These are phyloP conservation scores for Cercophora sp. DNA, from an alignment of 495 filamentous ascomycete genomes.

Conservation along the genomic window DNA sequence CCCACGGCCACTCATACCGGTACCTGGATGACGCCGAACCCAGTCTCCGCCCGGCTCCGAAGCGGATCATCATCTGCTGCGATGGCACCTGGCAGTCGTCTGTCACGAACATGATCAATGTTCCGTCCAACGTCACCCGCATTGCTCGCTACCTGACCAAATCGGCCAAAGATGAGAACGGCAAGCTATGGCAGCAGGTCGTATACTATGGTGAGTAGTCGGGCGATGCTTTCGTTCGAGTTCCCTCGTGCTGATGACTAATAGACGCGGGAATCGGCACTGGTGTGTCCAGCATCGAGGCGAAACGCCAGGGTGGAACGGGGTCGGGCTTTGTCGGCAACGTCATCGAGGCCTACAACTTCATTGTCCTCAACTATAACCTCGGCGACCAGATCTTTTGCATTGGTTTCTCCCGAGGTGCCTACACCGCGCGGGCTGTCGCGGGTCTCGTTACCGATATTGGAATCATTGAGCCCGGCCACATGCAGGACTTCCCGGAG, in stretches of 20 bases:
- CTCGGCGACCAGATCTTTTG: slow-evolving; percentile 60
- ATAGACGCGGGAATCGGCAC: slow-evolving; percentile 20
- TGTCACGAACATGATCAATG: slow-evolving; percentile 6
- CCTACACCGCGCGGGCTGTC: slow-evolving; percentile 58
- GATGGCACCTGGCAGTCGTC: slow-evolving; percentile 19
- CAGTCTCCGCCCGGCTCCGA: background rate
- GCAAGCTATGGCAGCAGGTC: slow-evolving; percentile 14
- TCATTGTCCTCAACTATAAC: slow-evolving; percentile 54
- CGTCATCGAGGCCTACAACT: slow-evolving; percentile 59
- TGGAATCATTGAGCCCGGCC: slow-evolving; percentile 33
- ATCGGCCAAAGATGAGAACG: background rate
- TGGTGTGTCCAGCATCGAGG: background rate
- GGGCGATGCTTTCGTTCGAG: no score
- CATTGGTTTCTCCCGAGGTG: slow-evolving; percentile 62
- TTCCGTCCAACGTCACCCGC: slow-evolving; percentile 17
- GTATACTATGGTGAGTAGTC: no score
- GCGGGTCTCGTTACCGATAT: slow-evolving; percentile 44
- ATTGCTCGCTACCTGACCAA: slow-evolving; percentile 6
- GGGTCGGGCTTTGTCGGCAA: slow-evolving; percentile 19
- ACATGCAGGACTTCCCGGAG: slow-evolving; percentile 1
- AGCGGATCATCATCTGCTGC: slow-evolving; percentile 22
- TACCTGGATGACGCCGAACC: no score
- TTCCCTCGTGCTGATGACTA: no score
- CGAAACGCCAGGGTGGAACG: background rate
- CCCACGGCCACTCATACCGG: no score